Conservation (phyloP, 192 early-diverging fungal species). For the Gryganskiella cystojenkinii region DNA sequence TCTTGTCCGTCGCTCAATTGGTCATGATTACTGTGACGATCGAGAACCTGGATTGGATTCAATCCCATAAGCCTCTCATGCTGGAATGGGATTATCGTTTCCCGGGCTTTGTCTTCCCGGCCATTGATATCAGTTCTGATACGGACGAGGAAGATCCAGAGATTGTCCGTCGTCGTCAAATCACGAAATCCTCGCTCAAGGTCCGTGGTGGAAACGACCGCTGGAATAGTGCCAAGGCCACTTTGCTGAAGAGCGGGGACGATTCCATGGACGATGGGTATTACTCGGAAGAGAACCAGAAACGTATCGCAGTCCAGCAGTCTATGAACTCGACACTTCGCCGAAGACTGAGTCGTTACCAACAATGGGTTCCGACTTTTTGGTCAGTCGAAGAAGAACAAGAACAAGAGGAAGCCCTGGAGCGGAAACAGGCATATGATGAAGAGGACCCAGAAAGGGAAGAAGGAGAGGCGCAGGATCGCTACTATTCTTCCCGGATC, state of each 20-base stretch:
- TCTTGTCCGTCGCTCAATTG: constrained; percentile 38
- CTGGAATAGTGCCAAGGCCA: constrained; percentile 4
- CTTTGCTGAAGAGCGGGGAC: constrained; percentile 5
- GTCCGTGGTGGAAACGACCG: no score
- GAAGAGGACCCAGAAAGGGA: neutral
- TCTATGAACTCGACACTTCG: constrained; percentile 45
- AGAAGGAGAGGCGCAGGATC: neutral
- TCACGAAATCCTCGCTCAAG: no score
- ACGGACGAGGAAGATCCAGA: neutral
- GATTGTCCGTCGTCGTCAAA: neutral
- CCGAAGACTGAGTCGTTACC: constrained; percentile 12
- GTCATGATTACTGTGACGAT: constrained; percentile 39
- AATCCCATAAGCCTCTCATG: constrained; percentile 39
- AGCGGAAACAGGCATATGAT: neutral
- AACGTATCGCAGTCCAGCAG: constrained; percentile 1
- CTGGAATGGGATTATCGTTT: constrained; percentile 40
- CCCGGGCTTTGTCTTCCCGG: constrained; percentile 49
- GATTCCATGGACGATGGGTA: constrained; percentile 16
- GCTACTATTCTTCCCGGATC: constrained; percentile 1
- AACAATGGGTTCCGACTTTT: constrained; percentile 30
- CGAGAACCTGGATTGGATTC: constrained; percentile 49
- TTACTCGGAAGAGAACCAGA: constrained; percentile 15
- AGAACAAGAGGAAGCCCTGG: neutral
- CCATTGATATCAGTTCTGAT: constrained; percentile 31
- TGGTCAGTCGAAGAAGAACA: constrained; percentile 32